Percentiles rank a stretch among this genome's conserved stretches.
These are phyloP conservation scores for Immersiella caudata DNA, from an alignment of 495 filamentous ascomycete species.

Conservation along the genomic window DNA sequence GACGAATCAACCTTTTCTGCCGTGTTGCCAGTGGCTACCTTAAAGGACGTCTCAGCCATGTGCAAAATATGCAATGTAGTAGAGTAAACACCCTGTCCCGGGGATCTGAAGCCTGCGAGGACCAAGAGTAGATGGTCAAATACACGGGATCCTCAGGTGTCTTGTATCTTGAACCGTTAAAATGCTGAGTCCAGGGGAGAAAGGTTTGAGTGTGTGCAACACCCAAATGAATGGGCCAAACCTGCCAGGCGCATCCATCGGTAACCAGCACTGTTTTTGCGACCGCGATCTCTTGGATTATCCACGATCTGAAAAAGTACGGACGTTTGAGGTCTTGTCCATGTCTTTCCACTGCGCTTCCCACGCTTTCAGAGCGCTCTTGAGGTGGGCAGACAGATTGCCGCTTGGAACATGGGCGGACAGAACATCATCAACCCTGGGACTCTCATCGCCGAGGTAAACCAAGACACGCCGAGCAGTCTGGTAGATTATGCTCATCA, in stretches of 20 bases:
- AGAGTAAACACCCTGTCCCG: slow-evolving; percentile 38
- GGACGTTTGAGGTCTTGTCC: slow-evolving; percentile 21
- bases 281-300: slow-evolving; percentile 32
- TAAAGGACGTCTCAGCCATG: too few species aligned
- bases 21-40: too few species aligned
- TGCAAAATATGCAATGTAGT: slow-evolving; percentile 3
- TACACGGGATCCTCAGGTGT: slow-evolving; percentile 22
- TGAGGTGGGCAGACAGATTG: slow-evolving; percentile 5
- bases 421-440: slow-evolving; percentile 9
- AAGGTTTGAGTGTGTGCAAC: slow-evolving; percentile 6
- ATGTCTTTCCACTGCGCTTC: slow-evolving; percentile 23
- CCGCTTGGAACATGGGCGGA: too few species aligned
- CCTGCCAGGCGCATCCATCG: slow-evolving; percentile 23
- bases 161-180: slow-evolving; percentile 24
- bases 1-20: too few species aligned
- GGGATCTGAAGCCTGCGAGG: slow-evolving; percentile 29
- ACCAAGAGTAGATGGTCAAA: slow-evolving; percentile 30
- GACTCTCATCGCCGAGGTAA: slow-evolving; percentile 30
- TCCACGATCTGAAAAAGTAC: slow-evolving; percentile 33
- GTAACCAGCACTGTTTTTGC: slow-evolving; percentile 27
- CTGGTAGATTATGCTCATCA: slow-evolving; percentile 39
- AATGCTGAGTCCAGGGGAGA: slow-evolving; percentile 26
- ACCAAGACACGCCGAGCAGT: slow-evolving; percentile 33
- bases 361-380: slow-evolving; percentile 7
- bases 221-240: slow-evolving; percentile 24